Evolutionary conservation across 768 basidiomycete species (phyloP).

Genomic region (Pulveroboletus sp.): DNA sequence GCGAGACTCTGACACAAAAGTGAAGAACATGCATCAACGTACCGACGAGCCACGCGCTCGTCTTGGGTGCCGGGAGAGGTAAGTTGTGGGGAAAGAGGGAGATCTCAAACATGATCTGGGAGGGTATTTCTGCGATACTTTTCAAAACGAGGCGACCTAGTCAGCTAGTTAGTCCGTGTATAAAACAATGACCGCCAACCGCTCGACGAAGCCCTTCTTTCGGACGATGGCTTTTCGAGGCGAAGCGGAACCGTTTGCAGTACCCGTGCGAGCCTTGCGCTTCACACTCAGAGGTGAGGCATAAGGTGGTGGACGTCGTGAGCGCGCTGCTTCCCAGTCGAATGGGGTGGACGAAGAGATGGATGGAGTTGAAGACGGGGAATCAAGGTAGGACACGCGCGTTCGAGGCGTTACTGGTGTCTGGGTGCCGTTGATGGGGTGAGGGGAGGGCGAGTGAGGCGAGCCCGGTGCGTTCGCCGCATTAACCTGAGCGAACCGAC

Average conservation of each 20-base stretch:
- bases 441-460: slow-evolving; percentile 38
- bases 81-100: slow-evolving; percentile 78
- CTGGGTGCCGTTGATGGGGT: slow-evolving; percentile 27
- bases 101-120: slow-evolving; percentile 71
- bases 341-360: slow-evolving; percentile 74
- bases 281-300: slow-evolving; percentile 51
- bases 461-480: slow-evolving; percentile 36
- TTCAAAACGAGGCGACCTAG: slow-evolving; percentile 4
- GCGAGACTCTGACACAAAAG: slow-evolving; percentile 57
- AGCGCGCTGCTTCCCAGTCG: slow-evolving; percentile 84
- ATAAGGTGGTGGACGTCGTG: slow-evolving; percentile 67
- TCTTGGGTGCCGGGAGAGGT: slow-evolving; percentile 63
- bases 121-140: slow-evolving; percentile 65
- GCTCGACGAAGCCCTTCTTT: slow-evolving; percentile 60
- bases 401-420: slow-evolving; percentile 44
- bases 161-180: slow-evolving; percentile 10
- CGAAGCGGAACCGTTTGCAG: slow-evolving; percentile 25
- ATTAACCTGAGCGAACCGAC: slow-evolving; percentile 52
- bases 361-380: slow-evolving; percentile 63
- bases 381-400: slow-evolving; percentile 52
- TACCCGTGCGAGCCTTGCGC: slow-evolving; percentile 39
- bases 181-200: slow-evolving; percentile 33
- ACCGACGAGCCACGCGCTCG: slow-evolving; percentile 62
- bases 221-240: slow-evolving; percentile 52
- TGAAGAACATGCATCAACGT: slow-evolving; percentile 63